Evolutionary conservation across 2,329 filamentous ascomycete genomes (phyloP), one percentile per base, ranked within the genome.

Genomic region (Stemphylium beticola): DNA sequence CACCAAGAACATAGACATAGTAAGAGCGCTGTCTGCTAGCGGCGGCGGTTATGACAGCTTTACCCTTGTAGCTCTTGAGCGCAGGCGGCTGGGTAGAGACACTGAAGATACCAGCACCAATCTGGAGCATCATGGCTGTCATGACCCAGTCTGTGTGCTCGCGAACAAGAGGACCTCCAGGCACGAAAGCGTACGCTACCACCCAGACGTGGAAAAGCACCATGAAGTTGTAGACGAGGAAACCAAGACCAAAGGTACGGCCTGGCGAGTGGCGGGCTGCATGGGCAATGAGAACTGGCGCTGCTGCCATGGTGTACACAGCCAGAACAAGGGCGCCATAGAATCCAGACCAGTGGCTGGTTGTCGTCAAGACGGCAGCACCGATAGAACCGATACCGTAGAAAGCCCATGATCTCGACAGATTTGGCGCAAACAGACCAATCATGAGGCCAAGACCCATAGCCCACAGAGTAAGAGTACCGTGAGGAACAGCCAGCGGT

Each of bases 131-230:
- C 70, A 85, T 96, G 7, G 85, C 85, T 5, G 86, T 84, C 92
- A 98, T 96, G 69, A 99, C 84, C 90, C 93, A 97, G 73, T 98
- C 93, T 1, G 93, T 99, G 71, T 88, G 93, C 75, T 99, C 95
- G 39, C 95, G 88, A 38, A 99, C 90, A 1, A 96, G 83, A 3
- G 92, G 92, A 2, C 95, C 95, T 46, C 95, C 95, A 2, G 95
- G 95, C 3, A 99, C 95, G 66, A 99, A 99, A 11, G 95, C 95
- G 69, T 99, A 99, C 2, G 95, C 95, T 10, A 99, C 95, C 32
- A 97, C 90, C 95, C 95, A 99, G 50, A 97, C 92, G 71, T 98
- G 93, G 81, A 96, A 96, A n/a, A 99, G 84, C 4, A 97, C 88
- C 79, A 98, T 79, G 67, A 98, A 83, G 76, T 98, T 96, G 81